Evolutionary conservation across 257 asterid species (phyloP).

Genomic region (Echites panduratus): DNA sequence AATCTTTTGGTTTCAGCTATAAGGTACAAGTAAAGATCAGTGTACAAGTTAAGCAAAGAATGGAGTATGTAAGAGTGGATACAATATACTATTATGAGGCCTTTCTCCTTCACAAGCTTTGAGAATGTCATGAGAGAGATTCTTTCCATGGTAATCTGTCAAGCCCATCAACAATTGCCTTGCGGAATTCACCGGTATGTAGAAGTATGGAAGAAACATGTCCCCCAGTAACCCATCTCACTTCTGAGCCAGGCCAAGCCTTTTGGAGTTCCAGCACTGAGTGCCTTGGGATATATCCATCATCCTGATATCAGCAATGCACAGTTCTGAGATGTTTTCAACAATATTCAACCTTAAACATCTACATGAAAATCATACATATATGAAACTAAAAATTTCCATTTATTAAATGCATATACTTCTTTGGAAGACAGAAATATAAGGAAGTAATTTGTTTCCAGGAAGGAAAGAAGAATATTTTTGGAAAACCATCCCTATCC

Average conservation of each 20-base stretch:
- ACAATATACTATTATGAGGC: not conserved
- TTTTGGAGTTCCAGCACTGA: conserved; percentile 85
- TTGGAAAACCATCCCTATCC: not conserved
- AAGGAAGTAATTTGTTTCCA: not conserved
- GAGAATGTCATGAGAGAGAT: conserved; percentile 32
- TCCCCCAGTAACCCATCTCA: conserved; percentile 94
- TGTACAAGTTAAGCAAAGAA: too few relatives aligned
- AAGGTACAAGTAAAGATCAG: too few relatives aligned
- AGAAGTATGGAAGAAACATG: conserved; percentile 88
- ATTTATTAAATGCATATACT: not conserved
- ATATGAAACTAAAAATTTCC: not conserved
- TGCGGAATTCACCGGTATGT: conserved; percentile 71
- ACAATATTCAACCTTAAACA: not conserved
- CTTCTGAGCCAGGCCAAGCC: conserved; percentile 99
- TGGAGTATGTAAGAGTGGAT: too few relatives aligned
- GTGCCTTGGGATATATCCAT: conserved; percentile 89
- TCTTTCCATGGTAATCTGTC: conserved; percentile 77
- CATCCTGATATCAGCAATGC: conserved; percentile 45
- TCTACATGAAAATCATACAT: too few relatives aligned
- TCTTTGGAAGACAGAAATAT: not conserved
- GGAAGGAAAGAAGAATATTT: not conserved
- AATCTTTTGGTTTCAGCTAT: too few relatives aligned
- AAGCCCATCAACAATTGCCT: conserved; percentile 79
- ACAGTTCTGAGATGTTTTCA: not conserved
- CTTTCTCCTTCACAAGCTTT: not conserved